Evolutionary conservation across 768 basidiomycete species (phyloP).

Genomic region (Agaricus sinodeliciosus): DNA sequence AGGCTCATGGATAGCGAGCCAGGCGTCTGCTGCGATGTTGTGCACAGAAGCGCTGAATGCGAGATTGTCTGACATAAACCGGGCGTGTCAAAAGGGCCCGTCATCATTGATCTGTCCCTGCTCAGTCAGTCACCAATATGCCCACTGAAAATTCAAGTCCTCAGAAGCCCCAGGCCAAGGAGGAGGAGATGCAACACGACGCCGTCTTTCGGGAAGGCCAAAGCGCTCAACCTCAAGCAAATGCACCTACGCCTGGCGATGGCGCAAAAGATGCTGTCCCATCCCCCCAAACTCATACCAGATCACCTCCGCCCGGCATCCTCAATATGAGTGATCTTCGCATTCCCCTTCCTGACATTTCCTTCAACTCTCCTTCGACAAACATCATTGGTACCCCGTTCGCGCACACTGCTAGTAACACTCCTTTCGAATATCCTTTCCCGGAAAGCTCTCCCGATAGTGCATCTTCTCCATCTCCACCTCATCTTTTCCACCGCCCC

Average conservation of each 20-base stretch:
- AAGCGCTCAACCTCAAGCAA: not conserved
- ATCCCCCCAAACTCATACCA: too few relatives aligned
- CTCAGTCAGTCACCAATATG: slow-evolving; percentile 5
- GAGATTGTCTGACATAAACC: slow-evolving; percentile 3
- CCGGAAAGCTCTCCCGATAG: slow-evolving; percentile 14
- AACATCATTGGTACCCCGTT: slow-evolving; percentile 25
- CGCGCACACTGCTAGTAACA: slow-evolving; percentile 16
- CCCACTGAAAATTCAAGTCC: slow-evolving; percentile 1
- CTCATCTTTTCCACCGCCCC: slow-evolving; percentile 7
- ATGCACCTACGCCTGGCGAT: too few relatives aligned
- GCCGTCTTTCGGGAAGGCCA: not conserved
- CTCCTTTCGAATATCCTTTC: slow-evolving; percentile 25
- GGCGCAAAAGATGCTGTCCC: too few relatives aligned
- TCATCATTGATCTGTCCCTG: slow-evolving; percentile 8
- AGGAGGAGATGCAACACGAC: not conserved
- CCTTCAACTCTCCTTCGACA: slow-evolving; percentile 20
- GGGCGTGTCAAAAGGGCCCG: slow-evolving; percentile 3
- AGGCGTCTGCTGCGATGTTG: not conserved
- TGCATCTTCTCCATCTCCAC: slow-evolving; percentile 8
- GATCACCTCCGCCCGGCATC: slow-evolving; percentile 9
- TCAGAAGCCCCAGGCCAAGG: not conserved
- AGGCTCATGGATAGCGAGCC: not conserved
- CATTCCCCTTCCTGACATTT: slow-evolving; percentile 19
- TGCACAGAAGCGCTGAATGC: not conserved
- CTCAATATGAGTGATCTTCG: slow-evolving; percentile 17